Evolutionary conservation across 2,329 filamentous ascomycete species (phyloP).

Genomic region (Cordyceps tenuipes): DNA sequence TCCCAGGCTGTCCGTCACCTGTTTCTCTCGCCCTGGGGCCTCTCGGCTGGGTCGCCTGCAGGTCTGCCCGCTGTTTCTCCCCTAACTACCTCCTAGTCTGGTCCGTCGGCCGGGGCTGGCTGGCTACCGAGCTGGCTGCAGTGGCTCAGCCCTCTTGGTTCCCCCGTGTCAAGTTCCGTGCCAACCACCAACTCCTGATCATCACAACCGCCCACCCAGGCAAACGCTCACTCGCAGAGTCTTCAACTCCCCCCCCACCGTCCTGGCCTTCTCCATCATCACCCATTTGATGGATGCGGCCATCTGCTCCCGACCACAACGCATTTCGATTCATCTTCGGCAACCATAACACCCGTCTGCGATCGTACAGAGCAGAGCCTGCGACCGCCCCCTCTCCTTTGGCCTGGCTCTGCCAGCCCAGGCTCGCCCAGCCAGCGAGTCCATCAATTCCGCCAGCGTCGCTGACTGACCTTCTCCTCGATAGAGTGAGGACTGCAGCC

Average conservation of each 20-base stretch:
- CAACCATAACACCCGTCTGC: not conserved
- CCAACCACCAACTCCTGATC: constrained; percentile 11
- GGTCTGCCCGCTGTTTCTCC: not conserved
- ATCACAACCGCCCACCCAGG: not conserved
- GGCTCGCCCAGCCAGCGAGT: constrained; percentile 9
- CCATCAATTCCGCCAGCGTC: constrained; percentile 8
- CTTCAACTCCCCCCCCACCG: not conserved
- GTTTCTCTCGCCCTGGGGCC: not conserved
- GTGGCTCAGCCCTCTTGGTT: constrained; percentile 9
- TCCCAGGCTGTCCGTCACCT: no score
- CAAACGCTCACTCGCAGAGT: not conserved
- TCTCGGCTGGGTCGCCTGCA: not conserved
- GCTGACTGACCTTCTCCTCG: constrained; percentile 6
- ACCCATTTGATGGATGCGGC: not conserved
- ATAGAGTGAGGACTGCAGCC: constrained; percentile 4
- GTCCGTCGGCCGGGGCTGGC: not conserved
- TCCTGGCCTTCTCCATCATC: not conserved
- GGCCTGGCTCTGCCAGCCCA: constrained; percentile 6
- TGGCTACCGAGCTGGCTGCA: no score
- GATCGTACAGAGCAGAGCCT: not conserved
- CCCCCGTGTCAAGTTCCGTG: constrained; percentile 10
- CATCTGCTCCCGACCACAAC: not conserved
- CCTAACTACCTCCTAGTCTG: no score
- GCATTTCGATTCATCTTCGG: not conserved
- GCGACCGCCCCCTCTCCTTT: not conserved